Percentiles rank a stretch among this genome's conserved stretches.
These are phyloP conservation scores for Grosmannia clavigera DNA, from an alignment of 2,329 filamentous ascomycete genomes.

Conservation along the genomic window DNA sequence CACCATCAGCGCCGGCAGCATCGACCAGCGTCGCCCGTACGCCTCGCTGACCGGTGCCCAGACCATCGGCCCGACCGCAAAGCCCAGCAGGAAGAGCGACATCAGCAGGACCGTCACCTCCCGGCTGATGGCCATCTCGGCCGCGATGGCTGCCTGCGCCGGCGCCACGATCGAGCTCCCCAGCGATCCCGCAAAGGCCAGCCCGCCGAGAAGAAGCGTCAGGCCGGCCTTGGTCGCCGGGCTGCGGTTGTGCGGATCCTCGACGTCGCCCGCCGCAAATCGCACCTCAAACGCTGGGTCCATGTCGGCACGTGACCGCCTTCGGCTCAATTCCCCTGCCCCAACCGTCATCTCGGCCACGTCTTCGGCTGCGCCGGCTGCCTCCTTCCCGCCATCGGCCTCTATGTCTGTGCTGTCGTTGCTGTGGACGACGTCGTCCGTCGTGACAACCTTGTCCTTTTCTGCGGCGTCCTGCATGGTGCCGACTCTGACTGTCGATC, in stretches of 20 bases:
- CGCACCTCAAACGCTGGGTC: constrained; percentile 7
- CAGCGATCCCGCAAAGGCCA: constrained; percentile 35
- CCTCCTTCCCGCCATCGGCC: not conserved
- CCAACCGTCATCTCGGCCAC: not conserved
- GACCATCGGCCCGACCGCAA: constrained; percentile 26
- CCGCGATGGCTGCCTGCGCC: constrained; percentile 27
- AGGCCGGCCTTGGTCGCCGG: constrained; percentile 30
- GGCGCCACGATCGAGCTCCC: constrained; percentile 38
- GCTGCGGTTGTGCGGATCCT: constrained; percentile 35
- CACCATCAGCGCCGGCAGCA: constrained; percentile 28
- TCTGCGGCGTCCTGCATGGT: not conserved
- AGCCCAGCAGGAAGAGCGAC: constrained; percentile 30
- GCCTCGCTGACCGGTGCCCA: constrained; percentile 32
- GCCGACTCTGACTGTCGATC: not conserved
- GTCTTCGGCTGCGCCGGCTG: not conserved
- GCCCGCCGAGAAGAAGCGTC: constrained; percentile 34
- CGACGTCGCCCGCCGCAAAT: constrained; percentile 19
- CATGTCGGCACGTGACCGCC: not conserved
- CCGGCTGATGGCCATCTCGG: constrained; percentile 26
- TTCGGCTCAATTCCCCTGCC: not conserved
- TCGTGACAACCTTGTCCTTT: not conserved
- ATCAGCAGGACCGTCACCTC: constrained; percentile 32
- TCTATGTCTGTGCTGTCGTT: not conserved
- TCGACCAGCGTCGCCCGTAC: constrained; percentile 29
- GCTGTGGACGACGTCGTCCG: not conserved